These are phyloP conservation scores for Diutina sp. DNA, from an alignment of 1,139 yeast genomes.

Conservation along the genomic window DNA sequence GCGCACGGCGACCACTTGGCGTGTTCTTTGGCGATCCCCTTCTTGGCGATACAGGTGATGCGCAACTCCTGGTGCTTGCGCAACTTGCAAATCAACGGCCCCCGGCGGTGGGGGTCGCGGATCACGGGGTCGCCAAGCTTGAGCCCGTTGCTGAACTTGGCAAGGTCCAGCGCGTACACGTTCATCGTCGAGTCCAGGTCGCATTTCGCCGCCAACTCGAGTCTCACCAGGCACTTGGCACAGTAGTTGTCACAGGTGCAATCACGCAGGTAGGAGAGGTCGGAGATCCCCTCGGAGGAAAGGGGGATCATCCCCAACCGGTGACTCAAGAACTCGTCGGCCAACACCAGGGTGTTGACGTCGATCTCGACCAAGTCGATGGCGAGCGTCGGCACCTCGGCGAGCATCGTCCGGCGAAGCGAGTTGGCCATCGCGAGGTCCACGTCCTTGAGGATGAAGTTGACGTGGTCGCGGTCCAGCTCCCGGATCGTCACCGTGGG, in stretches of 20 bases:
- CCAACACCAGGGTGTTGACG: conserved; percentile 83
- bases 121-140: conserved; percentile 75
- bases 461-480: conserved; percentile 77
- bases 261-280: conserved; percentile 73
- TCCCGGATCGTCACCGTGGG: conserved; percentile 86
- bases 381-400: conserved; percentile 93
- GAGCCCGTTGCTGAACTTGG: conserved; percentile 34
- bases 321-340: conserved; percentile 93
- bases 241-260: conserved; percentile 98
- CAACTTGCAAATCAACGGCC: conserved; percentile 81
- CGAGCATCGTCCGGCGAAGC: conserved; percentile 78
- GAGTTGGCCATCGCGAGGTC: conserved; percentile 91
- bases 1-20: conserved; percentile 98
- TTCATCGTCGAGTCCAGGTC: conserved; percentile 81
- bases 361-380: conserved; percentile 94
- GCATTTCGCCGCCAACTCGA: conserved; percentile 78
- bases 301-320: conserved; percentile 86
- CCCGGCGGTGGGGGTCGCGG: conserved; percentile 63
- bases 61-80: conserved; percentile 88
- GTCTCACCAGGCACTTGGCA: conserved; percentile 82
- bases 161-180: conserved; percentile 80
- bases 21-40: conserved; percentile 96
- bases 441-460: conserved; percentile 76
- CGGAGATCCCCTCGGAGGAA: conserved; percentile 72
- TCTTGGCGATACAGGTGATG: conserved; percentile 87